Conservation (phyloP, 148 eudicot genomes). For the Silene uniflora region DNA sequence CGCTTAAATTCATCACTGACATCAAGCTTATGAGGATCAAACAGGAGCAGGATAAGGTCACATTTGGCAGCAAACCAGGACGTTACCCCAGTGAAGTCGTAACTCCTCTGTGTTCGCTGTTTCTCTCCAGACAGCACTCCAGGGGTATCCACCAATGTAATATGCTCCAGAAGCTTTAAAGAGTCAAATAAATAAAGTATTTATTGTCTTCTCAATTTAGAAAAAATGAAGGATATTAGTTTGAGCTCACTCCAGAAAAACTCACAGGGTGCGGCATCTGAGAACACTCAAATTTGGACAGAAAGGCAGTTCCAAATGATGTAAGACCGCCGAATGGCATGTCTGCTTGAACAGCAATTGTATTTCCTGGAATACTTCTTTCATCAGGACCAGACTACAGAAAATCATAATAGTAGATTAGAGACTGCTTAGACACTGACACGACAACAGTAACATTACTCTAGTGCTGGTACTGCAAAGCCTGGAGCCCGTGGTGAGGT, state of each 20-base stretch:
- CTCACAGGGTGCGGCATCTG: slow-evolving; percentile 88
- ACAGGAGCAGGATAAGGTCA: slow-evolving; percentile 71
- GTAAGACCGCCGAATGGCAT: slow-evolving; percentile 75
- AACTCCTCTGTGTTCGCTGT: slow-evolving; percentile 76
- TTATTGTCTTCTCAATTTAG: background rate
- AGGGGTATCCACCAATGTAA: slow-evolving; percentile 84
- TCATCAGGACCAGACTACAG: slow-evolving; percentile 77
- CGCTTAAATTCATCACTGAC: slow-evolving; percentile 88
- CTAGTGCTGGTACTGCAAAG: no score
- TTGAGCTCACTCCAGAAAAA: background rate
- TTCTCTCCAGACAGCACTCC: slow-evolving; percentile 86
- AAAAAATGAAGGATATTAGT: background rate
- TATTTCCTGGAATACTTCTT: slow-evolving; percentile 87
- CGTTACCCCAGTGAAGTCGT: slow-evolving; percentile 81
- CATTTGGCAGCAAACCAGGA: slow-evolving; percentile 95
- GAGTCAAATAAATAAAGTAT: slow-evolving; percentile 1
- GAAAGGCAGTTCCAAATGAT: slow-evolving; percentile 68
- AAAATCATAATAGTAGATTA: slow-evolving; percentile 4
- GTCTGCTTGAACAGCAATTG: slow-evolving; percentile 77
- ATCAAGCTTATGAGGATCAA: slow-evolving; percentile 88
- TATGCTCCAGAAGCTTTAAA: slow-evolving; percentile 62
- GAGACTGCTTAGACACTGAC: background rate
- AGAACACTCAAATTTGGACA: slow-evolving; percentile 87
- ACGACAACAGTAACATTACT: no score
- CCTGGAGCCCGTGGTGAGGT: no score